Conservation (phyloP, 2,329 filamentous ascomycete genomes). For the Penicillium nordicum region DNA sequence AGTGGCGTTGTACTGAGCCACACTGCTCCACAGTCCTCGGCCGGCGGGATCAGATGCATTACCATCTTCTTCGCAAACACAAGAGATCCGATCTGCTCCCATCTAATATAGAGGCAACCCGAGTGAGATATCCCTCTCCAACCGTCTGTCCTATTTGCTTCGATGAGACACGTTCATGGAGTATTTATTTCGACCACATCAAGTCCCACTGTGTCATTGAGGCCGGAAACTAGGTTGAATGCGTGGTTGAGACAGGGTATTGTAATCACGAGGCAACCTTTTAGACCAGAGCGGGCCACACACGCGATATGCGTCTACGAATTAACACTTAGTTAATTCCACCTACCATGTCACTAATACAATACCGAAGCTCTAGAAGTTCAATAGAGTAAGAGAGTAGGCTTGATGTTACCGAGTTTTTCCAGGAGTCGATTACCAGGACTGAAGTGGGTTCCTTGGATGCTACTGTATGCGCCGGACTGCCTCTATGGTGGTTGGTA, state of each 20-base stretch:
- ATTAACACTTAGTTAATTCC: too few species aligned
- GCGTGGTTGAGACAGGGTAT: too few species aligned
- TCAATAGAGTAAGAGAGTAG: too few species aligned
- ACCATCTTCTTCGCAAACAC: not conserved
- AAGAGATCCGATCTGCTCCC: not conserved
- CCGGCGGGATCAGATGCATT: not conserved
- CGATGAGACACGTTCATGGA: not conserved
- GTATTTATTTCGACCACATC: not conserved
- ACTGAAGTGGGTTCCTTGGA: constrained; percentile 1
- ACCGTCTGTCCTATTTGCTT: not conserved
- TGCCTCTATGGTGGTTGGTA: constrained; percentile 12
- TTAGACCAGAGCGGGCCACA: too few species aligned
- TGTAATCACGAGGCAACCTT: too few species aligned
- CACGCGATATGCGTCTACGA: too few species aligned
- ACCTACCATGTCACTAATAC: too few species aligned
- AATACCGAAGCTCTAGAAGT: too few species aligned
- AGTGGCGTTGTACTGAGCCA: not conserved
- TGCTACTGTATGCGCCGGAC: constrained; percentile 9
- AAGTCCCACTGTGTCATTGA: not conserved
- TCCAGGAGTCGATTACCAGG: not conserved
- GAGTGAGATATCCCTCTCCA: not conserved
- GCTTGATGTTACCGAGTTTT: not conserved
- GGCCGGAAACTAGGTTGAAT: too few species aligned
- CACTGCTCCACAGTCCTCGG: rapidly evolving
- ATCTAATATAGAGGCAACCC: not conserved